phyloP scores from a whole-genome alignment of 169 alveolate species.

The Amoebophrya sp. region DNA sequence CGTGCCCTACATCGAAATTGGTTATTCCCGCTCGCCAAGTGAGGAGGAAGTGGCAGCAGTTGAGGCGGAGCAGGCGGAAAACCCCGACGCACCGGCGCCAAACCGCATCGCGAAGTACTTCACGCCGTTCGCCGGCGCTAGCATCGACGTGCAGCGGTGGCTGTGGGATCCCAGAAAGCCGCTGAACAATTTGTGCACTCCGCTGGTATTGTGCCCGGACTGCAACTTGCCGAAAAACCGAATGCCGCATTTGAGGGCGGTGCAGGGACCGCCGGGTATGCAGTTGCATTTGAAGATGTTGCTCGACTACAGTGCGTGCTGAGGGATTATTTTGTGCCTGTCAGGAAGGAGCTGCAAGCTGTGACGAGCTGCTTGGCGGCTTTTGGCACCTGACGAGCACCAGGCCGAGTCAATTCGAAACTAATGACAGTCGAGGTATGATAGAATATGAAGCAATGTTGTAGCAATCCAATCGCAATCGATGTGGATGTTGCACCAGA shows the following conservation, averaged over 20 bases:
- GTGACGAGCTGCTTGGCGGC: no score
- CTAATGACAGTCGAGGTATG: no score
- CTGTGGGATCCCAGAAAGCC: not conserved
- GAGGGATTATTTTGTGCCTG: no score
- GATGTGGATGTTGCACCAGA: no score
- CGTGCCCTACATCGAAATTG: not conserved
- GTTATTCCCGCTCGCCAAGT: not conserved
- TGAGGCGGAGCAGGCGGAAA: not conserved
- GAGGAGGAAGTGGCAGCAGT: not conserved
- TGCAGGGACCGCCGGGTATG: not conserved
- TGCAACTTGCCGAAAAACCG: not conserved
- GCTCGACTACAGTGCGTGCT: not conserved
- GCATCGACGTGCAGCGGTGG: conserved; percentile 15
- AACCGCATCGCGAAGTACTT: not conserved
- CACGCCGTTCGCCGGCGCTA: not conserved
- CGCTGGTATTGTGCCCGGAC: not conserved
- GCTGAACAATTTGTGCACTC: not conserved
- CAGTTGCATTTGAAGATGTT: not conserved
- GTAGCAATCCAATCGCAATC: no score
- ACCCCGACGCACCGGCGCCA: not conserved
- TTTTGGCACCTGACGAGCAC: no score
- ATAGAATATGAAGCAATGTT: no score
- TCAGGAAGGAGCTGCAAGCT: no score
- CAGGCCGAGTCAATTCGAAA: no score
- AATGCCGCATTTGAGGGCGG: not conserved